phyloP scores from a whole-genome alignment of 331 rosid species.

The Erythrophleum ivorense region DNA sequence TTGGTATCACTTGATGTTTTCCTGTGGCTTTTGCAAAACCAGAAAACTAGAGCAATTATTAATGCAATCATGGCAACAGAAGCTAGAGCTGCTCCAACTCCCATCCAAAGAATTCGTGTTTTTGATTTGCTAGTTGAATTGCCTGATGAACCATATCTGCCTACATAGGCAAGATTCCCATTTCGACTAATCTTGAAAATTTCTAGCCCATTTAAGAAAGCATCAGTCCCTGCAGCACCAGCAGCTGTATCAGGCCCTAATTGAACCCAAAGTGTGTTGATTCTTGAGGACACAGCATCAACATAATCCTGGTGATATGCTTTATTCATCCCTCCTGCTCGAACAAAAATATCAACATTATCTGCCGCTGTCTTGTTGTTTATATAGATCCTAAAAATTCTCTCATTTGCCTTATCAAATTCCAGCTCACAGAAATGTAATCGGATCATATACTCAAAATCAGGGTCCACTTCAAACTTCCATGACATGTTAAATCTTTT shows the following conservation, averaged over 20 bases:
- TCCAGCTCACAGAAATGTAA: constrained; percentile 92
- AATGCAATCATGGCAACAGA: constrained; percentile 55
- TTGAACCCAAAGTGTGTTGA: constrained; percentile 82
- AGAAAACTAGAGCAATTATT: constrained; percentile 47
- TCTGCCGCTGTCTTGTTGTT: constrained; percentile 88
- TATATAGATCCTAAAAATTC: constrained; percentile 84
- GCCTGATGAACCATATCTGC: constrained; percentile 46
- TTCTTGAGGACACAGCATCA: constrained; percentile 62
- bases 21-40: constrained; percentile 55
- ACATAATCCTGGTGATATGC: constrained; percentile 86
- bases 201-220: constrained; percentile 89
- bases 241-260: constrained; percentile 84
- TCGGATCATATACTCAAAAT: constrained; percentile 80
- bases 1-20: constrained; percentile 57
- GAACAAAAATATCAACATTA: constrained; percentile 66
- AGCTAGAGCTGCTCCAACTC: constrained; percentile 71
- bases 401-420: constrained; percentile 61
- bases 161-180: constrained; percentile 75
- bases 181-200: constrained; percentile 86
- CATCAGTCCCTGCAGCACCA: constrained; percentile 91
- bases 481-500: constrained; percentile 97
- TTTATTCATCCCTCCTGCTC: constrained; percentile 78
- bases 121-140: constrained; percentile 52
- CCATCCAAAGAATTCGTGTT: constrained; percentile 64
- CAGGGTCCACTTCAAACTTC: constrained; percentile 88